Base-by-base conservation (phyloP, 768 basidiomycete genomes). In the Porpolomopsis calyptriformis region DNA sequence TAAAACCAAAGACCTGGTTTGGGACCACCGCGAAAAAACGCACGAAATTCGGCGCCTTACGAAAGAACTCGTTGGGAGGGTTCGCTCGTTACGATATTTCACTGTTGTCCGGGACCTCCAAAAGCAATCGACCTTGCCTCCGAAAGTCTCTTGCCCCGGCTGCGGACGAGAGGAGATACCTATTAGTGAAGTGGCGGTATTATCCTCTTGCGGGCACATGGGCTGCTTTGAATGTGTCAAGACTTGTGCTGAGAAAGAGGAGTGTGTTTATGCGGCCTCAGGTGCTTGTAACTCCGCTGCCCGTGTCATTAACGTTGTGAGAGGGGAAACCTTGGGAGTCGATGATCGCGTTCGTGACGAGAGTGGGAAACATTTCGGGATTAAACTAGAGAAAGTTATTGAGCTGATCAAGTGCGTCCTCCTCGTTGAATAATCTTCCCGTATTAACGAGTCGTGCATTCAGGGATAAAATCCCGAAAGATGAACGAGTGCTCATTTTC, bases 201-300 rank as follows among this genome's bases (percentile, higher is more conserved):
- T 94, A 26, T 93, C 91, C 4, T 90, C 88, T 18, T 97, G 92
- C 53, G 92, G 92, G 6, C 92, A 97, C 59, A 80, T 77, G 57
- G 90, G 92, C 2, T 92, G 89, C 55, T 60, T 76, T 53, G 62
- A 70, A 2, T 92, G 89, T 57, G 85, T 96, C 52, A 73, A 67
- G 50, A 64, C 68, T 14, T 78, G 77, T 35, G 90, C 91, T 2
- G 79, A 81, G 50, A 74, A 71, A 41, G 86, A 91, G 58, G 80
- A 84, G 55, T 96, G 91, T 55, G 80, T 92, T 22, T 81, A 85
- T 53, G 77, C 78, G 19, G 70, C 70, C 4, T 73, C 75, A 2
- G 80, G 78, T 8, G 70, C 71, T 18, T 94, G 91, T 60, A 78
- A 74, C 56, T 87, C 87, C 8, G 80, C 85, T 1, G 89, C 87